Evolutionary conservation across 2,329 filamentous ascomycete genomes (phyloP), one percentile per base, ranked within the genome.

Genomic region (Pleurostoma richardsiae): DNA sequence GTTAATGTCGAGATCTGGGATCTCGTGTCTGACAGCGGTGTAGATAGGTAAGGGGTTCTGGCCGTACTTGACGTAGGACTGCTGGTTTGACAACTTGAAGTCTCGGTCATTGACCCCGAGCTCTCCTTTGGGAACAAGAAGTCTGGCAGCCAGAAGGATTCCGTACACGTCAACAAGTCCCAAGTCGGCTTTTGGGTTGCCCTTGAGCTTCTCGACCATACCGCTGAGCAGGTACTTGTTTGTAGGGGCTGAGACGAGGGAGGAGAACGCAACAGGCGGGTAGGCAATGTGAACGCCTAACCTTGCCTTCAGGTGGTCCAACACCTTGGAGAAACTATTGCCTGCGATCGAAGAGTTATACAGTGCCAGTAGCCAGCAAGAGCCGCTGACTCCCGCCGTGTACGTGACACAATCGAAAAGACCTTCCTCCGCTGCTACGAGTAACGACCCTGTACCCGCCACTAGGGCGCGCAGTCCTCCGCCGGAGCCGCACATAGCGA

Each of bases 341-440:
- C 77, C 74, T 0, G 85, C 78, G 47, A 97, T 77, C 1, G 89
- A 88, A 0, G 89, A 92, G 59, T 94, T 84, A 61, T 88, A 96
- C 4, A 99, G 74, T 0, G 88, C 77, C 63, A 97, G 92, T 5
- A 97, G 76, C 94, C 94, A 99, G 65, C 94, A 97, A 53, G 88
- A 95, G 0, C 94, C 94, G 61, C 90, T 96, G 42, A 99, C 94
- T 1, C 94, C 94, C 4, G 92, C 90, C 1, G 90, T 95, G 60
- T 99, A 99, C 2, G 91, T 97, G 8, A 89, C 79, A 62, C 94
- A 97, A 66, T 96, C 91, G 62, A 96, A 95, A 0, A 99, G 72
- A 0, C 94, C 94, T 48, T 88, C 86, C 62, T 96, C 87, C 49
- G 90, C 82, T 0, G 90, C 79, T 3, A 90, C 91, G 7, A 94